Base-by-base conservation (phyloP, 1,284 basidiomycete genomes). In the Flammula alnicola region DNA sequence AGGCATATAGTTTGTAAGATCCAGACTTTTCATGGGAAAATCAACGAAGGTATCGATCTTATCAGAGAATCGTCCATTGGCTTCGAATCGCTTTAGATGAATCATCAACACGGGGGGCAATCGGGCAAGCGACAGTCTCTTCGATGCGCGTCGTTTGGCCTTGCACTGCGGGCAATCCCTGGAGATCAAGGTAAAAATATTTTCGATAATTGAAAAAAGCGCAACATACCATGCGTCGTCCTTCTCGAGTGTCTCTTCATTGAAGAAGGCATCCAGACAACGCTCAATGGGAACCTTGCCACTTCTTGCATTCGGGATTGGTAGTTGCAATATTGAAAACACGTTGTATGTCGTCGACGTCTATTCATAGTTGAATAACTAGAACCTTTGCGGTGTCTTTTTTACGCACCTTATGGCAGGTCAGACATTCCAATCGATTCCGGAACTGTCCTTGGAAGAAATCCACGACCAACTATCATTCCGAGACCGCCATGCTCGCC, bases 371-470 rank as follows among this genome's bases (percentile, higher is more conserved):
- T n/a, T n/a, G n/a, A n/a, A n/a, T n/a, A n/a, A n/a, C n/a, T 19
- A n/a, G 17, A 32, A 9, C 16, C 17, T 17, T 17, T 6, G 12
- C 29, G 17, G 10, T 22, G 4, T 44, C 23, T 32, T 22, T 43
- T 51, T 43, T 44, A 56, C 85, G 52, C 54, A 94, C 94, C 71
- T 94, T 93, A 57, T 83, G 78, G 67, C 96, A 99, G 4, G 90
- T 95, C 64, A 95, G 67, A 66, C 96, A 99, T 61, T 94, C 84
- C 71, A 99, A 72, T 49, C 88, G 81, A 72, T 92, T 98, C 56
- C 93, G 77, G 68, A 98, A 98, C 70, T 98, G 96, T 3, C 96
- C 97, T 72, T 98, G 96, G 77, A 99, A 98, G 64, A 91, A 90
- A 69, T 98, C 95, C 38, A 98, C 97, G 48, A 99, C 91, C 49